These are phyloP conservation scores for Hypoxylon sp. DNA, from an alignment of 2,329 filamentous ascomycete species.

Conservation along the genomic window DNA sequence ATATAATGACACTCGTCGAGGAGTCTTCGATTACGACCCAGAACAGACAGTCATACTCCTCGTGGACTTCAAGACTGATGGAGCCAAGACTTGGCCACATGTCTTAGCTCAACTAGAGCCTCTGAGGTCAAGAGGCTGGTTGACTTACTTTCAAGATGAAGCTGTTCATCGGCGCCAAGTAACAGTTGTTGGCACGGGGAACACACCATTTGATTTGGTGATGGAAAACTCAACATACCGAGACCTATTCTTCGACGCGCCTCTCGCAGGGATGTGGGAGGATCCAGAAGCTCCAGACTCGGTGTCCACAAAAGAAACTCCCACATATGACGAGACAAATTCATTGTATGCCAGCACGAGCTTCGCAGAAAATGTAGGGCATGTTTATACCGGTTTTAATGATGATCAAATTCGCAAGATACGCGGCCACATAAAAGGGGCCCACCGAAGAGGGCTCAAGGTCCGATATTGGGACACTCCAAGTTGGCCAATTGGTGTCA, in stretches of 20 bases:
- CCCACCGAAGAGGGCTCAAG: constrained; percentile 65
- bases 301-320: constrained; percentile 22
- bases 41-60: constrained; percentile 72
- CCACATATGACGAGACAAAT: constrained; percentile 63
- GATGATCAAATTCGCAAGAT: constrained; percentile 59
- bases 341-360: constrained; percentile 72
- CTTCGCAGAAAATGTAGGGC: constrained; percentile 65
- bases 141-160: constrained; percentile 67
- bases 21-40: constrained; percentile 70
- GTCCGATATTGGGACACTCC: constrained; percentile 74
- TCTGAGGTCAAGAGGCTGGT: constrained; percentile 70
- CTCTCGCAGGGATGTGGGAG: constrained; percentile 61
- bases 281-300: constrained; percentile 53
- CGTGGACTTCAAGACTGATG: constrained; percentile 77
- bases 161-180: constrained; percentile 68
- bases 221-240: constrained; percentile 67
- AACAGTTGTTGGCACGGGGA: constrained; percentile 78
- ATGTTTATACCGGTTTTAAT: constrained; percentile 62
- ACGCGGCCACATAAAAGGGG: constrained; percentile 61
- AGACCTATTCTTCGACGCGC: constrained; percentile 78
- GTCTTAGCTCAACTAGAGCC: constrained; percentile 70
- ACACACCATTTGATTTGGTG: constrained; percentile 71
- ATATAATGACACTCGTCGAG: constrained; percentile 61
- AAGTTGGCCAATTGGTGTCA: constrained; percentile 66
- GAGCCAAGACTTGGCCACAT: constrained; percentile 65